phyloP scores from a whole-genome alignment of 2,329 filamentous ascomycete species.

The Didymella pinodella region DNA sequence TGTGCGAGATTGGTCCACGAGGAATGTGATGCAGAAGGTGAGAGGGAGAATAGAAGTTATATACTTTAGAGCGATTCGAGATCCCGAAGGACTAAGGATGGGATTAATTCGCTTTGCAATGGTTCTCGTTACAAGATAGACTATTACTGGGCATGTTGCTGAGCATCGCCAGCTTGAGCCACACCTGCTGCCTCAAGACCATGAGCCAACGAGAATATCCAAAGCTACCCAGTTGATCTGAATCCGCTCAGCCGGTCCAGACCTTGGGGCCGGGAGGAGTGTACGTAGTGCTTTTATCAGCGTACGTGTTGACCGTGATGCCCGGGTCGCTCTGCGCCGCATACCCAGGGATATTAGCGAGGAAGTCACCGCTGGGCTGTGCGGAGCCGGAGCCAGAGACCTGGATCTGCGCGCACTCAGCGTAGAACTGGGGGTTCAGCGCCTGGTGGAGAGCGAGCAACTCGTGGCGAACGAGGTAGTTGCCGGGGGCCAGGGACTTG shows the following conservation, averaged over 20 bases:
- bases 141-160: neutral
- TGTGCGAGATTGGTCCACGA: neutral
- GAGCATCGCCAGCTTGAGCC: neutral
- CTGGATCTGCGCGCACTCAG: slow-evolving; percentile 65
- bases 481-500: slow-evolving; percentile 40
- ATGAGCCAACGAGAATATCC: no score
- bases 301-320: slow-evolving; percentile 57
- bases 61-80: neutral
- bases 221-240: neutral
- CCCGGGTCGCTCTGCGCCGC: slow-evolving; percentile 58
- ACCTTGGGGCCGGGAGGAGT: slow-evolving; percentile 15
- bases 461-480: slow-evolving; percentile 59
- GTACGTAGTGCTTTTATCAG: slow-evolving; percentile 9
- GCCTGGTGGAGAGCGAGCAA: slow-evolving; percentile 64
- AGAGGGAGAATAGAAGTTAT: neutral
- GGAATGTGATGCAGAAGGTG: no score
- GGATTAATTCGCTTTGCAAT: neutral
- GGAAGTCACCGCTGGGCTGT: slow-evolving; percentile 51
- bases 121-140: neutral
- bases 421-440: slow-evolving; percentile 60
- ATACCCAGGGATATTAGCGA: slow-evolving; percentile 57
- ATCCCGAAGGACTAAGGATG: neutral
- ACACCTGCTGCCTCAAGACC: no score
- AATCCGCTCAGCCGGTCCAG: slow-evolving; percentile 1
- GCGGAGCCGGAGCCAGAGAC: slow-evolving; percentile 61